Base-by-base conservation (phyloP, 768 basidiomycete genomes). In the Nidula microcarpa region DNA sequence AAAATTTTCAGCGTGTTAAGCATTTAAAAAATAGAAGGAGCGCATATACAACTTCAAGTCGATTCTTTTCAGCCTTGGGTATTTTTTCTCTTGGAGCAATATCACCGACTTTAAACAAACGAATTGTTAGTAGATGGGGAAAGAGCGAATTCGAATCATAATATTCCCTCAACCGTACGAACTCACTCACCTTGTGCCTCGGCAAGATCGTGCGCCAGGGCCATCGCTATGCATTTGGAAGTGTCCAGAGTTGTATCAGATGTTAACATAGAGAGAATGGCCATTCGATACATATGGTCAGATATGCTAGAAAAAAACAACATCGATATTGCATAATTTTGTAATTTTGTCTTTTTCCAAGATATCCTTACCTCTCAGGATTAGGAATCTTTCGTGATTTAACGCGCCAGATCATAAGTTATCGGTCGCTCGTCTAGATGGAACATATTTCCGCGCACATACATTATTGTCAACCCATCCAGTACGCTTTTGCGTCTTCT, bases 271-370 rank as follows among this genome's bases (percentile, higher is more conserved):
- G 94, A 87, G 43, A 98, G 78, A n/a, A 98, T 66, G 1, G 93
- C 88, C 96, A 99, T 98, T 46, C 96, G 78, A 66, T 94, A 91
- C 96, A 97, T 98, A 62, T 98, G 95, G 68, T 98, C 96, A 6
- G 93, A 86, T 57, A 98, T 95, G 58, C 90, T 93, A 55, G 16
- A 23, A 23, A 33, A 39, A n/a, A n/a, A 23, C 39, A 54, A 41
- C 6, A 55, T 18, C n/a, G 33, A 48, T 35, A 14, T 37, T 30
- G 39, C 6, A 43, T 37, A 46, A 32, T 36, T 7, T 47, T 5
- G 17, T 33, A 18, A 4, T 95, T 64, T 43, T 45, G 37, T 55
- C 10, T 16, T 44, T 54, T 36, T 14, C 36, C 5, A 43, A 23
- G 47, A 49, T 5, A 14, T 33, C 8, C 14, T n/a, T 44, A 41